Conservation (phyloP, 1,284 basidiomycete genomes). For the Cryptococcus jaspeensis region DNA sequence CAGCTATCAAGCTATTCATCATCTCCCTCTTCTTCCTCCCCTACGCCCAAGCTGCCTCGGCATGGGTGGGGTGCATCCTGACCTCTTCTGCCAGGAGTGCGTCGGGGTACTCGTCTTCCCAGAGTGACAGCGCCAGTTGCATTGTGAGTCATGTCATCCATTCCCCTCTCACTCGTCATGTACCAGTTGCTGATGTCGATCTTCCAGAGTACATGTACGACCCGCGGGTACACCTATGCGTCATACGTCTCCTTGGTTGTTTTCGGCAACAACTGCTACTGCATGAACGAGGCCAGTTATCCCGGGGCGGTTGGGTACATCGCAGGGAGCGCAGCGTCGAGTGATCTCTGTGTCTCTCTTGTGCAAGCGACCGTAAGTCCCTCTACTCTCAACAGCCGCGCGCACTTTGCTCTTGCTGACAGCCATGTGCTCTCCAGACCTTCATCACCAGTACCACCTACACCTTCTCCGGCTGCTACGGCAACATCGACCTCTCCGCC, state of each 20-base stretch:
- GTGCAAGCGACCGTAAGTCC: conserved; percentile 9
- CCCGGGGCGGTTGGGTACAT: neutral
- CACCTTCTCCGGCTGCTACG: conserved; percentile 6
- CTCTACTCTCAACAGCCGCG: too few relatives aligned
- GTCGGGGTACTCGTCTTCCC: neutral
- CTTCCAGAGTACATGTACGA: neutral
- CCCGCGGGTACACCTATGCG: neutral
- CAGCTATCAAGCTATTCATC: neutral
- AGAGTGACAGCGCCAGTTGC: neutral
- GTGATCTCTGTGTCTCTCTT: neutral
- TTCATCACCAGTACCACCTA: conserved; percentile 3
- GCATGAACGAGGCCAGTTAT: conserved; percentile 1
- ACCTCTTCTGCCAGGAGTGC: too few relatives aligned
- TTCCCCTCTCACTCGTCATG: neutral
- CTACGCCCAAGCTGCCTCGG: neutral
- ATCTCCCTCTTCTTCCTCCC: neutral
- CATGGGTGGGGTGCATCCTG: neutral
- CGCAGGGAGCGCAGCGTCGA: neutral
- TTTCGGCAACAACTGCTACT: conserved; percentile 8
- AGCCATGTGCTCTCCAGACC: neutral
- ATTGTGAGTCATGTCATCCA: neutral
- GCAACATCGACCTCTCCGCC: neutral
- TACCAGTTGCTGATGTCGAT: neutral
- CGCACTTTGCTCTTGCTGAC: neutral
- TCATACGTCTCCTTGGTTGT: neutral